Base-by-base conservation (phyloP, 805 yeast genomes). In the Maudiozyma bulderi region DNA sequence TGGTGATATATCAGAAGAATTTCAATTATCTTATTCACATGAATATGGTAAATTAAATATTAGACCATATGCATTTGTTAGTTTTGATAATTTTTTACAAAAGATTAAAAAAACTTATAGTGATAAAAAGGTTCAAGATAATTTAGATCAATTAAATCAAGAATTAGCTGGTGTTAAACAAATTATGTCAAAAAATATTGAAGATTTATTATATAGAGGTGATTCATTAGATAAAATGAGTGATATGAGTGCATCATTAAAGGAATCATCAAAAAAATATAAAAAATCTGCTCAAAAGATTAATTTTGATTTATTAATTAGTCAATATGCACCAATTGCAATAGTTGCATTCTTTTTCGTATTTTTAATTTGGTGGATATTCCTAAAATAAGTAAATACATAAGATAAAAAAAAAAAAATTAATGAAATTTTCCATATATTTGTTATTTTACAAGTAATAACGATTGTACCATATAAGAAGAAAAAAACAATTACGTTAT, bases 161-260 rank as follows among this genome's bases (percentile, higher is more conserved):
- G 99, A 93, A 57, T 72, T 93, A 55, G 88, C 85, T 45, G 99
- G 95, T 60, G 99, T 93, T 44, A 89, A 91, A 58, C 81, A 86
- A 54, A 95, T 93, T 50, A 86, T 93, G 95, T 88, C 95, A 52
- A 91, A 91, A 60, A 93, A 93, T 66, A 93, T 93, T 50, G 98
- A 93, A 66, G 99, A 93, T 67, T 72, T 93, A 55, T 74, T 93
- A 38, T 90, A 91, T 67, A 77, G 99, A 61, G 99, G 99, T 10
- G 98, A 93, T 65, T 83, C 90, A 6, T 75, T 93, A 56, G 98
- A 93, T 66, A 82, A 81, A 54, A 86, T 93, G 91, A 80, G 87
- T 51, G 96, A 93, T 62, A 73, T 93, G 61, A 86, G 96, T 34
- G 78, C 83, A 9, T 77, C 82, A 40, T 74, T 93, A 65, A 80